Evolutionary conservation across 2,329 filamentous ascomycete genomes (phyloP), one percentile per base, ranked within the genome.

Genomic region (Alternaria triticimaculans): DNA sequence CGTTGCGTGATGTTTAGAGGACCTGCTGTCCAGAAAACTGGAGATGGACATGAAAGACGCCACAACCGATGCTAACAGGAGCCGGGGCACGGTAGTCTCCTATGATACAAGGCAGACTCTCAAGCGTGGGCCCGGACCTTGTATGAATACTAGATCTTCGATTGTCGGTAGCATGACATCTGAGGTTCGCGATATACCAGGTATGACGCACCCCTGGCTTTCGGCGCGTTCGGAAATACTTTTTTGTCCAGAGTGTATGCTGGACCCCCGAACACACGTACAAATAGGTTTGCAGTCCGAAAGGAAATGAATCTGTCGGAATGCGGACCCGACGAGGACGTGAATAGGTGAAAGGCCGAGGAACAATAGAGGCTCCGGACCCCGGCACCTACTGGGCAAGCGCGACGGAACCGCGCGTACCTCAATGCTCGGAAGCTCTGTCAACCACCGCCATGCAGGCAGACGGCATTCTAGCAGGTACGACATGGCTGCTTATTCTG

Each of bases 311-410:
- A 21, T n/a, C 2, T 43, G 26, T 41, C 15, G 37, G 43, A 7
- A 57, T 37, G 62, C 7, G 28, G 60, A 28, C 18, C 21, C 45
- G 46, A 43, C 11, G 43, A 37, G 45, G 14, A n/a, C 11, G 46
- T 51, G 46, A 54, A n/a, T 30, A 45, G 14, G 62, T 55, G 51
- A 20, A 57, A 12, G 18, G 59, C 60, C 63, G 58, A 66, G 65
- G 65, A 66, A 70, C 53, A 71, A 72, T 41, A 69, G 62, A 64
- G 66, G 43, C 59, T 62, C 68, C 70, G 71, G 58, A 56, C 63
- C 60, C 60, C 56, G 49, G 64, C 55, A 57, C 44, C 62, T 30
- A 28, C 59, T 60, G 57, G 63, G 58, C 48, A 62, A 56, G 45
- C 55, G 56, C 59, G 51, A 59, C 61, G 50, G 37, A 56, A 58